Evolutionary conservation across 352 stramenopile species (phyloP), one percentile per base, ranked within the genome.

Genomic region (Globisporangium ultimum): DNA sequence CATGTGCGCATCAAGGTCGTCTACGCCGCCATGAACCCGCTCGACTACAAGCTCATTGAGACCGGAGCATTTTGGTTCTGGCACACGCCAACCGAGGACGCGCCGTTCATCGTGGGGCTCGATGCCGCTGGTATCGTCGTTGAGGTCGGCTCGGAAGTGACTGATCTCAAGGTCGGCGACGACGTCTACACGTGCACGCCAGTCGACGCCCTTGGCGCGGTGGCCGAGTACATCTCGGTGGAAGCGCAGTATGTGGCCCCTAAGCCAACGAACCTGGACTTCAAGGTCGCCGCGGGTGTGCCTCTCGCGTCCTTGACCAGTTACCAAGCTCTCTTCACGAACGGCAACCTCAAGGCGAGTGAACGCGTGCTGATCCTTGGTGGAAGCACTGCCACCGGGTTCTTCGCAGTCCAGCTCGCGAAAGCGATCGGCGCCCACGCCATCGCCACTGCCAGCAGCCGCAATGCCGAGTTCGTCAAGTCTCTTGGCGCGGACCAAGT

Each of bases 401-500:
- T 32, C 24, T 32, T 32, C 24, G 24, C 24, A 5, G 5, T 32
- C 24, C 24, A 32, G 5, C 5, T 32, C 24, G 24, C 24, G 24
- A 32, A 32, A 32, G 24, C 24, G 2, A 32, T 32, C 24, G 24
- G 24, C 24, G 24, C 24, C 5, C 24, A 32, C 24, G 24, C 24
- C 24, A 32, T 32, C 24, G 24, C 24, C 24, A 32, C 24, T 32
- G 24, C 24, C 24, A 32, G 24, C 5, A 32, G 24, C 24, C 24
- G 24, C 24, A 32, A 32, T 32, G 24, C 24, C 24, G 24, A 32
- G 24, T 32, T 89, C 53, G 78, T 90, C 21, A 66, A 71, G 47
- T 73, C 64, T 40, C 53, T 77, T 2, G 80, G 73, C 8, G 65
- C 61, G n/a, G 70, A 84, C 49, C 61, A 83, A n/a, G 64, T 89